A percentile compares a stretch with the other conserved stretches of the same genome.
These are phyloP conservation scores for Balamuthia mandrillaris DNA, from an alignment of 208 protist species.

Conservation along the genomic window DNA sequence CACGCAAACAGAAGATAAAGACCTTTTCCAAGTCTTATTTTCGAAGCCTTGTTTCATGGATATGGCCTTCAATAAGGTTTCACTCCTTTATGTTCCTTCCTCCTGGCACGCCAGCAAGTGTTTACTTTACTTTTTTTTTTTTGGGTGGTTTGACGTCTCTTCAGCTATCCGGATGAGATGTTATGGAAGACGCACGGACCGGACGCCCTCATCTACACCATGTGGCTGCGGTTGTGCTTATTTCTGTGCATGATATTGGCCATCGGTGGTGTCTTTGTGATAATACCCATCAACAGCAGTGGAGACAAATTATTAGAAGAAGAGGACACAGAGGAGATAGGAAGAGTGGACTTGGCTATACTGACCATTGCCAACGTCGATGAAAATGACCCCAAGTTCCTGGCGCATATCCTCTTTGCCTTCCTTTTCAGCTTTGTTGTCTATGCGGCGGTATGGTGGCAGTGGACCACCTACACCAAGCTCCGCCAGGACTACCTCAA, in stretches of 20 bases:
- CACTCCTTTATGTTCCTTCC: no score
- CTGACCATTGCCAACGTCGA: conserved; percentile 10
- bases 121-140: no score
- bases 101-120: no score
- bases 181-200: conserved; percentile 17
- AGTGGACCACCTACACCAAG: conserved; percentile 1
- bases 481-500: conserved; percentile 38
- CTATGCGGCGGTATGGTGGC: conserved; percentile 17
- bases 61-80: no score
- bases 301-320: neutral
- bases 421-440: conserved; percentile 23
- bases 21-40: no score
- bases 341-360: neutral
- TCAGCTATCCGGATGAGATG: conserved; percentile 12
- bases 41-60: no score
- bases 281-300: conserved; percentile 27
- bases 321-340: neutral
- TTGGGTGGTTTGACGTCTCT: no score
- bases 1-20: neutral
- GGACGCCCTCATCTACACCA: conserved; percentile 16
- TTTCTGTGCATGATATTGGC: conserved; percentile 10
- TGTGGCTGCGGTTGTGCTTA: neutral
- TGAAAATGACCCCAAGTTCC: neutral
- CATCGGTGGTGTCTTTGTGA: neutral
- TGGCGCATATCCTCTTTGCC: conserved; percentile 16